Evolutionary conservation across 1,284 basidiomycete species (phyloP), one percentile per base, ranked within the genome.

Genomic region (Agaricales sp.): DNA sequence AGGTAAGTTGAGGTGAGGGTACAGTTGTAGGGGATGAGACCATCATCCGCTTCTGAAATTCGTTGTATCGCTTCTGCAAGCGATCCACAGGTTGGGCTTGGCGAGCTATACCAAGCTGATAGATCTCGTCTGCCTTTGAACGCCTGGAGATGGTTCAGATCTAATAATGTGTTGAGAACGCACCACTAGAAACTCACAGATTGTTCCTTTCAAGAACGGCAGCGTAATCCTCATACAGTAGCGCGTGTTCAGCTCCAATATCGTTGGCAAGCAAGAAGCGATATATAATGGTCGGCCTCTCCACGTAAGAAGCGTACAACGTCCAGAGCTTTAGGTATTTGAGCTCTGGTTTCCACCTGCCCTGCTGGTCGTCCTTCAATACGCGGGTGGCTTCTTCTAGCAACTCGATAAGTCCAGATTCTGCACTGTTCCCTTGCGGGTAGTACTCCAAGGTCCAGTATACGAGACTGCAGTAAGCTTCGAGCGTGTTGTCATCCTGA

Each of bases 281-380:
- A 71, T 86, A 94, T 55, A 94, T 82, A 58, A 90, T 75, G 11
- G 73, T 75, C 50, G 80, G 78, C 59, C 72, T 78, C 66, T 82
- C 82, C 39, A 92, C 85, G 55, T 85, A 87, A 59, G 79, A 81
- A 16, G 88, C 84, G 63, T 97, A 97, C 48, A 92, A 76, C 24
- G 91, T 74, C 95, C 95, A 99, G 19, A 98, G 71, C 60, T 92
- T 89, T 50, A 99, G 75, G 63, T 97, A 96, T 39, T 90, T 79
- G 48, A 87, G 61, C 59, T 97, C 92, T 53, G 75, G 74, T 51
- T 63, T 66, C 74, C 76, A 79, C 52, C 69, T 71, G 49, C 88
- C 90, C 30, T 72, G 70, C 45, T 77, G 69, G 53, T 87, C 73
- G 55, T 79, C 76, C 52, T 83, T 76, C 59, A 93, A 78, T 4